Conservation (phyloP, 331 rosid species). For the Malus hybrid region DNA sequence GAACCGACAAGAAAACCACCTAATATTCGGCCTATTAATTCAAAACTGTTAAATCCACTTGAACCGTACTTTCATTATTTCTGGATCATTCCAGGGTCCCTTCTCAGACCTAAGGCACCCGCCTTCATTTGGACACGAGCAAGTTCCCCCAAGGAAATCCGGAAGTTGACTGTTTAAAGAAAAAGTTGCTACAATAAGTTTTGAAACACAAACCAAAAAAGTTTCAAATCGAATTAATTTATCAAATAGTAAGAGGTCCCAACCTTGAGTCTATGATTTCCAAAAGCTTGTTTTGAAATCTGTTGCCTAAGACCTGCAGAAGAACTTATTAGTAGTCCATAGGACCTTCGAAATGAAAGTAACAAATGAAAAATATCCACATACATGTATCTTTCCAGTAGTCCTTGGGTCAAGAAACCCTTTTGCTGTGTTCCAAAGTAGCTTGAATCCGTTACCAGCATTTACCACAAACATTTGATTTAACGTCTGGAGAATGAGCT, state of each 20-base stretch:
- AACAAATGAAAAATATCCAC: background rate
- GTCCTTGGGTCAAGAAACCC: conserved; percentile 94
- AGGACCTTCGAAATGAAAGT: conserved; percentile 23
- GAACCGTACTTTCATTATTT: conserved; percentile 68
- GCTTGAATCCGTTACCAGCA: conserved; percentile 90
- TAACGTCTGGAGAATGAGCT: conserved; percentile 56
- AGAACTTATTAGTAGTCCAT: conserved; percentile 10
- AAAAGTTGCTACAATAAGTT: conserved; percentile 8
- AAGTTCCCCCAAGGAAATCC: conserved; percentile 81
- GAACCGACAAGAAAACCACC: conserved; percentile 1
- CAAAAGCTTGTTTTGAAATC: conserved; percentile 51
- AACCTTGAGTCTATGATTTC: conserved; percentile 86
- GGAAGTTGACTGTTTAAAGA: conserved; percentile 80
- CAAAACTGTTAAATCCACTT: conserved; percentile 11
- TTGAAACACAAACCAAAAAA: background rate
- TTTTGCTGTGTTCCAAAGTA: conserved; percentile 80
- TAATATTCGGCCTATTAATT: conserved; percentile 15
- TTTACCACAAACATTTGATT: conserved; percentile 95
- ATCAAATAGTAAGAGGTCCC: conserved; percentile 6
- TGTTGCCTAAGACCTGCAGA: conserved; percentile 81
- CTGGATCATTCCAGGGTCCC: conserved; percentile 95
- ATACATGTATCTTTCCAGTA: conserved; percentile 82
- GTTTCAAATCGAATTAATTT: background rate
- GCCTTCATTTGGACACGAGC: conserved; percentile 81
- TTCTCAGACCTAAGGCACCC: conserved; percentile 84